These are phyloP conservation scores for Balansia obtecta DNA, from an alignment of 2,329 filamentous ascomycete species.

Conservation along the genomic window DNA sequence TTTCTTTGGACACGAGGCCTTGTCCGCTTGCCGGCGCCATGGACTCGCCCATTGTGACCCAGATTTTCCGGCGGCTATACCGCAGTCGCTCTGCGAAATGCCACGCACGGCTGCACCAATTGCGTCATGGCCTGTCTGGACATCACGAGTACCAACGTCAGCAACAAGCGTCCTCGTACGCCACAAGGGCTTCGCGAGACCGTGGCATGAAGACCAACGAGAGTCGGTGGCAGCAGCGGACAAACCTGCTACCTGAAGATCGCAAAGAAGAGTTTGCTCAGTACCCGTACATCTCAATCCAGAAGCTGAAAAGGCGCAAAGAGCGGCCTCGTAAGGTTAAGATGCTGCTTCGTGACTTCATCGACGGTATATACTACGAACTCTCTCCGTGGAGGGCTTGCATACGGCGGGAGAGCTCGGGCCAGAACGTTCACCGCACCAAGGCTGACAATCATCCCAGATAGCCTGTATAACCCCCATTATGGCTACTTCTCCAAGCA, in stretches of 20 bases:
- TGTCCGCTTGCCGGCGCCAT: conserved; percentile 33
- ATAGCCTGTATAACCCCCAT: conserved; percentile 85
- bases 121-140: background rate
- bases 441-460: conserved; percentile 30
- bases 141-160: conserved; percentile 4
- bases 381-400: conserved; percentile 5
- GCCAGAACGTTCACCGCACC: background rate
- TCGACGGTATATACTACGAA: conserved; percentile 53
- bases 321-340: conserved; percentile 80
- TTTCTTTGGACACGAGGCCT: background rate
- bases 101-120: conserved; percentile 12
- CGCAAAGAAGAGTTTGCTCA: conserved; percentile 67
- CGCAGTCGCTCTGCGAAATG: conserved; percentile 39
- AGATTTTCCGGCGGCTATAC: conserved; percentile 78
- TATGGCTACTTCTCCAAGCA: conserved; percentile 97
- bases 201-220: conserved; percentile 40
- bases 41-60: conserved; percentile 69
- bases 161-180: conserved; percentile 14
- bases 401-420: background rate
- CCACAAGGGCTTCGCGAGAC: conserved; percentile 19
- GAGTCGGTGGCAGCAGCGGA: conserved; percentile 78
- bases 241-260: conserved; percentile 61
- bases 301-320: conserved; percentile 56
- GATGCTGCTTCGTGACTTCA: conserved; percentile 96
- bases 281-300: conserved; percentile 77